These are phyloP conservation scores for Metschnikowia matae DNA, from an alignment of 805 yeast genomes.

Conservation along the genomic window DNA sequence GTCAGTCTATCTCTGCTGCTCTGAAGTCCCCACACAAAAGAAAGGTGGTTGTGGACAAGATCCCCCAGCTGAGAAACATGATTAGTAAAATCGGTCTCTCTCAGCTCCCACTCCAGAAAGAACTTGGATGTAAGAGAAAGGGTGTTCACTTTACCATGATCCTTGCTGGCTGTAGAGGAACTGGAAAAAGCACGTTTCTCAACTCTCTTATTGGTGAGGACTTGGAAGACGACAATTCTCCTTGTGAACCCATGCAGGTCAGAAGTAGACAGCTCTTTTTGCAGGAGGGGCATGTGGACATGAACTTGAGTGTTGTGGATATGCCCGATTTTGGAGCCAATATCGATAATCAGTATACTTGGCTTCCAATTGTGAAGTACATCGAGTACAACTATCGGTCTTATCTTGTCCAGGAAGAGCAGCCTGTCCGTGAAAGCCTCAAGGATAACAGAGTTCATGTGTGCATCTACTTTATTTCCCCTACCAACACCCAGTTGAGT, in stretches of 20 bases:
- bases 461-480: constrained; percentile 77
- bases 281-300: constrained; percentile 54
- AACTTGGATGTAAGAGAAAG: constrained; percentile 19
- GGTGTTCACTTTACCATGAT: constrained; percentile 36
- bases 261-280: constrained; percentile 40
- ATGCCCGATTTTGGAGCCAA: constrained; percentile 73
- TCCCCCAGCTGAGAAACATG: constrained; percentile 16
- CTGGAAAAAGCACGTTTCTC: constrained; percentile 25
- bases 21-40: constrained; percentile 5
- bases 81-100: constrained; percentile 15
- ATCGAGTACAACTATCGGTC: constrained; percentile 75
- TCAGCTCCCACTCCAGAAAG: constrained; percentile 30
- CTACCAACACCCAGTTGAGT: constrained; percentile 50
- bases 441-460: constrained; percentile 74
- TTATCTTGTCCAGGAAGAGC: constrained; percentile 65
- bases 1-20: not conserved
- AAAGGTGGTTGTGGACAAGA: constrained; percentile 11
- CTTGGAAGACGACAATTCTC: constrained; percentile 9
- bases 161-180: constrained; percentile 33
- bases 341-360: constrained; percentile 46
- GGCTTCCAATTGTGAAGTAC: constrained; percentile 52
- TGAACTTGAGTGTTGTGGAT: constrained; percentile 63
- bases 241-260: constrained; percentile 13
- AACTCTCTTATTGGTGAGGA: constrained; percentile 22
- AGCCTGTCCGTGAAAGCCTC: constrained; percentile 26